phyloP scores from a whole-genome alignment of 1,139 yeast species.

The Blastobotrys capitulatus region DNA sequence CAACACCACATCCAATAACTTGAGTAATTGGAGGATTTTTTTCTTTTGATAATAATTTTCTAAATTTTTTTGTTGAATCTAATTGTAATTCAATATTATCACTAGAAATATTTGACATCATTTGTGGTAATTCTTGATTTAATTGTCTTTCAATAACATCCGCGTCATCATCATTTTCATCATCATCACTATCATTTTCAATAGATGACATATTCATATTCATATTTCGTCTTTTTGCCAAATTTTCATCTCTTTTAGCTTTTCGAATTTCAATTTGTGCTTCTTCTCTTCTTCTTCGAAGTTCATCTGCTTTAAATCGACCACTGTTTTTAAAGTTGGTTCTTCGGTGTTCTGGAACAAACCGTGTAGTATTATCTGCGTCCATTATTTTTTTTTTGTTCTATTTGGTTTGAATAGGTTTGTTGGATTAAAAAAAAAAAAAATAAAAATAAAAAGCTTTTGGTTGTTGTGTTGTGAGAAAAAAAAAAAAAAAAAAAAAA shows the following conservation, averaged over 20 bases:
- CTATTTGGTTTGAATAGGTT: neutral
- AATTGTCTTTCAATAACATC: conserved; percentile 13
- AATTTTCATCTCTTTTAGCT: conserved; percentile 91
- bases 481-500: neutral
- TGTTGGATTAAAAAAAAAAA: neutral
- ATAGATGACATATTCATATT: conserved; percentile 27
- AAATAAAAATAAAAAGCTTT: neutral
- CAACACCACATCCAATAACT: conserved; percentile 90
- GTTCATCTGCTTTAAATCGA: conserved; percentile 90
- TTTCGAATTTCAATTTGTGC: conserved; percentile 96
- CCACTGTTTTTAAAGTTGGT: conserved; percentile 94
- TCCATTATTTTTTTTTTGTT: conserved; percentile 47
- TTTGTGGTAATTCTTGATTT: conserved; percentile 73
- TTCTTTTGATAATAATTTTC: conserved; percentile 91
- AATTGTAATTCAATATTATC: conserved; percentile 75
- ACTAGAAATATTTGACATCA: conserved; percentile 78
- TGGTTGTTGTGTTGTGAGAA: neutral
- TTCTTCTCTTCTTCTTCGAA: conserved; percentile 95
- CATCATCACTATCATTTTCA: conserved; percentile 46
- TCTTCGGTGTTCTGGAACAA: conserved; percentile 96
- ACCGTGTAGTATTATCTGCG: conserved; percentile 73
- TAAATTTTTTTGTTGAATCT: conserved; percentile 84
- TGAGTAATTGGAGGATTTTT: conserved; percentile 96
- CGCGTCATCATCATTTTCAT: conserved; percentile 25
- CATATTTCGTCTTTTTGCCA: conserved; percentile 87